Evolutionary conservation across 2,329 filamentous ascomycete species (phyloP).

Genomic region (Microascus cirrosus): DNA sequence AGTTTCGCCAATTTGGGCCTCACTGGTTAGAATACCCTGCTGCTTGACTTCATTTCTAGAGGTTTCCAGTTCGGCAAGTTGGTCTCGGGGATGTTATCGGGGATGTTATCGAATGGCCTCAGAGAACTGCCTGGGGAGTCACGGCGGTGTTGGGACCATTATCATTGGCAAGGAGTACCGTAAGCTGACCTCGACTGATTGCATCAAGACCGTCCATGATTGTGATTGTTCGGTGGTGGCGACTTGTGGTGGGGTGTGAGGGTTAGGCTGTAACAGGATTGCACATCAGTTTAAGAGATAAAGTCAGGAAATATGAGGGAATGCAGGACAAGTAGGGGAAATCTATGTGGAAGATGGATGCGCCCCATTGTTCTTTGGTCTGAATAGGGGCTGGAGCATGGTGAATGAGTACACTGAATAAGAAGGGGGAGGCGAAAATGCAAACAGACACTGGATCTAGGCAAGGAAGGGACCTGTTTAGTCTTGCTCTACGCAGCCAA

Average conservation of each 20-base stretch:
- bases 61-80: not conserved
- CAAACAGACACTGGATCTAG: not conserved
- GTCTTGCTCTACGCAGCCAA: not conserved
- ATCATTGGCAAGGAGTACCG: not conserved
- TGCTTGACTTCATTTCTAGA: not conserved
- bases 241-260: not conserved
- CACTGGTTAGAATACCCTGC: not conserved
- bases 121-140: conserved; percentile 9
- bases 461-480: not conserved
- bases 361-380: not conserved
- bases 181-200: not conserved
- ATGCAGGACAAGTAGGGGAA: not conserved
- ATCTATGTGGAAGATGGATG: not conserved
- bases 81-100: too few relatives aligned
- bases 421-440: not conserved
- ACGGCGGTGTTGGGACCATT: conserved; percentile 5
- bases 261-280: not conserved
- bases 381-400: not conserved
- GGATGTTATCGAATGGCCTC: conserved; percentile 12
- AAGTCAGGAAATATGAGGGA: not conserved
- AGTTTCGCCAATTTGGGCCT: not conserved
- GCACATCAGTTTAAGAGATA: not conserved
- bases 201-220: not conserved
- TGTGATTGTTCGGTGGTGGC: not conserved
- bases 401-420: not conserved